These are phyloP conservation scores for Candida tunisiensis DNA, from an alignment of 1,139 yeast genomes.

Conservation along the genomic window DNA sequence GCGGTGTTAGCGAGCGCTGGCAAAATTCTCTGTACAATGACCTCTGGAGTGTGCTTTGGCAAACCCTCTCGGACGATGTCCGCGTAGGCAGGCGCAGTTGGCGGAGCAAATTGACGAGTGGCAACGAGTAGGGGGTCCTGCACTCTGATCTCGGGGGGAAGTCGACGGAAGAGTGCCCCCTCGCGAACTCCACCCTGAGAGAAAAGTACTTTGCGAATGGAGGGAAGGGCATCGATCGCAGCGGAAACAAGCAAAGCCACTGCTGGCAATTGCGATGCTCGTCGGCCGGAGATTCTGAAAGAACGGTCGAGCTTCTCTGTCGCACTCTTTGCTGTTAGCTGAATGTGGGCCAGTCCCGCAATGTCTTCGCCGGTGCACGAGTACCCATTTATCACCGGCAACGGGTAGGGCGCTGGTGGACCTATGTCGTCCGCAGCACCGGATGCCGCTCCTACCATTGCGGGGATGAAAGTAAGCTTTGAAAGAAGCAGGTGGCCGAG, in stretches of 20 bases:
- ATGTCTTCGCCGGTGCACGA: slow-evolving; percentile 36
- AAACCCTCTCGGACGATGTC: slow-evolving; percentile 33
- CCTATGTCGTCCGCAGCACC: too few relatives aligned
- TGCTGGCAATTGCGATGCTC: slow-evolving; percentile 47
- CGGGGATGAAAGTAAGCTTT: slow-evolving; percentile 1
- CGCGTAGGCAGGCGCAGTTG: slow-evolving; percentile 34
- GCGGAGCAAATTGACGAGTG: slow-evolving; percentile 47
- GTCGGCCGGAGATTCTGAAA: slow-evolving; percentile 42
- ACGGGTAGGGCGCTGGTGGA: slow-evolving; percentile 32
- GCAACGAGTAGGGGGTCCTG: slow-evolving; percentile 52
- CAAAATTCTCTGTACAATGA: slow-evolving; percentile 37
- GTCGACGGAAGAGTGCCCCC: slow-evolving; percentile 43
- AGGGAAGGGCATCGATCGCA: slow-evolving; percentile 39
- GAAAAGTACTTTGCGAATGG: slow-evolving; percentile 39
- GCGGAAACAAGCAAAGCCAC: slow-evolving; percentile 44
- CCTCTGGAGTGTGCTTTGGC: slow-evolving; percentile 35
- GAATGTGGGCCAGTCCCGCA: slow-evolving; percentile 6
- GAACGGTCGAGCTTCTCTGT: slow-evolving; percentile 4
- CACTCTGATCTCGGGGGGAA: slow-evolving; percentile 33
- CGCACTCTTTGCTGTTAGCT: not conserved
- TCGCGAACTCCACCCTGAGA: slow-evolving; percentile 61
- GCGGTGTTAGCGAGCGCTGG: slow-evolving; percentile 56
- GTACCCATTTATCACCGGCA: slow-evolving; percentile 46
- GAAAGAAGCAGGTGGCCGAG: slow-evolving; percentile 41
- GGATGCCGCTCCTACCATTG: too few relatives aligned